Conservation (phyloP, 352 stramenopile genomes). For the Pythium dissimile region DNA sequence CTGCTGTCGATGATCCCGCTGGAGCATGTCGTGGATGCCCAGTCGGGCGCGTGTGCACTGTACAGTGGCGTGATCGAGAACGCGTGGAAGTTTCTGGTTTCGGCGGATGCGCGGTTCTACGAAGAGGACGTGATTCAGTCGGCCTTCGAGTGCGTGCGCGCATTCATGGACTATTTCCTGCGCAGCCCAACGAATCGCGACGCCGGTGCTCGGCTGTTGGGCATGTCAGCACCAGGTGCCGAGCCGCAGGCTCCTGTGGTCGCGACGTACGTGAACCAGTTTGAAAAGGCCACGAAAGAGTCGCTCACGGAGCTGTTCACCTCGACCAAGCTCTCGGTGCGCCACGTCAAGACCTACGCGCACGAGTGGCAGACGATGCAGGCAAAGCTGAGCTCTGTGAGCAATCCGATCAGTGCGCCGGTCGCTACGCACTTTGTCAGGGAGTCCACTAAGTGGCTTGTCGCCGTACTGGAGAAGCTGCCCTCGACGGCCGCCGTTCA, state of each 20-base stretch:
- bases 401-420: conserved; percentile 4
- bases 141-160: conserved; percentile 73
- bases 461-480: conserved; percentile 13
- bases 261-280: conserved; percentile 53
- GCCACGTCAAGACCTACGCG: conserved; percentile 36
- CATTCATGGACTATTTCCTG: conserved; percentile 66
- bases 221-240: background rate
- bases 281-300: conserved; percentile 54
- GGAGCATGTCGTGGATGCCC: conserved; percentile 41
- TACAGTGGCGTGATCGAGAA: conserved; percentile 69
- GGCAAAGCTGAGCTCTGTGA: conserved; percentile 9
- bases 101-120: conserved; percentile 43
- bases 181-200: conserved; percentile 28
- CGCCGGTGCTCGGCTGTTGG: conserved; percentile 30
- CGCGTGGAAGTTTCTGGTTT: conserved; percentile 68
- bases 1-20: conserved; percentile 74
- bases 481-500: conserved; percentile 3
- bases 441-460: conserved; percentile 6
- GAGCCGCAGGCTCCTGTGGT: conserved; percentile 12
- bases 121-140: conserved; percentile 53
- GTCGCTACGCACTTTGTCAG: conserved; percentile 16
- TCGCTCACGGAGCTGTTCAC: conserved; percentile 40
- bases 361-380: conserved; percentile 44
- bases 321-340: conserved; percentile 31
- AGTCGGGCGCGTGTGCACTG: conserved; percentile 35